Base-by-base conservation (phyloP, 805 yeast genomes). In the Saturnispora hagleri region DNA sequence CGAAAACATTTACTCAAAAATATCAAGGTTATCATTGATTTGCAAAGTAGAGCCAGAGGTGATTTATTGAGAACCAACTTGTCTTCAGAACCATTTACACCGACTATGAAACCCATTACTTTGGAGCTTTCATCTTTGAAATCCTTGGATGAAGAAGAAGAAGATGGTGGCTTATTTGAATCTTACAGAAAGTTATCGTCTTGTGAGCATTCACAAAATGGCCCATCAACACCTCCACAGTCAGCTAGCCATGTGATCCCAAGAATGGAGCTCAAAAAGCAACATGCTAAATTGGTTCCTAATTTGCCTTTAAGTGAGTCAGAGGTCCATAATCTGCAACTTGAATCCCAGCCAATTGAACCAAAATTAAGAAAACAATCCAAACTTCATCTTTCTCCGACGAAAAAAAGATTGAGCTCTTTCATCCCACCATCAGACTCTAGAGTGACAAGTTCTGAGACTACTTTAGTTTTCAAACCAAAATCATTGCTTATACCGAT, bases 21-120 rank as follows among this genome's bases (percentile, higher is more conserved):
- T 7, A 61, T 64, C 5, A 53, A 57, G 17, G 35, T 46, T 2
- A 59, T 72, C 2, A 62, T 60, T 6, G 58, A 56, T 15, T 53
- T 79, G 1, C 84, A 78, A 58, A 67, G 77, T 40, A 40, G 64
- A 3, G 58, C 72, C 3, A 71, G 86, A 51, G 80, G 78, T 3
- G 53, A 56, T 5, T 7, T 65, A 5, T 52, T 62, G 0, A 43
- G 56, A 22, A 27, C 43, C 4, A 9, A 4, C 15, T 6, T 24
- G 24, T 18, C 33, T 13, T 17, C 18, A 17, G 27, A 22, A 24
- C 27, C 43, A 33, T 26, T n/a, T 6, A 43, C 27, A 18, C 28
- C 36, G 27, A n/a, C 13, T 15, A 20, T 22, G 31, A 22, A 8
- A 24, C 44, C 44, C 7, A 41, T 12, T 7, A 18, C 22, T 18